A percentile compares a stretch with the other conserved stretches of the same genome.
Conservation (phyloP, 768 basidiomycete genomes). For the Hortiboletus campestris region DNA sequence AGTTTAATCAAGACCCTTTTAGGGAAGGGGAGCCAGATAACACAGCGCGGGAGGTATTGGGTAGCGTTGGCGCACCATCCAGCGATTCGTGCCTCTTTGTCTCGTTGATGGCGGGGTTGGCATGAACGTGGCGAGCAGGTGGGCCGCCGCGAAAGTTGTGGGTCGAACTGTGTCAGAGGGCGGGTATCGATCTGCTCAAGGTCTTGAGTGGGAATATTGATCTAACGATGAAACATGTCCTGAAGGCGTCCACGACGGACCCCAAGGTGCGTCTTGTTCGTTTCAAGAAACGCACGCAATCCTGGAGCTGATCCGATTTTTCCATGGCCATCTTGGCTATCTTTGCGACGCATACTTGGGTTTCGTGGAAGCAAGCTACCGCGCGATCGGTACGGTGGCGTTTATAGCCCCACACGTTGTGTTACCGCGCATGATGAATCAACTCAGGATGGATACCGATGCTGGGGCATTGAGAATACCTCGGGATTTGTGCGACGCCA, state of each 20-base stretch:
- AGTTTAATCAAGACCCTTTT: no score
- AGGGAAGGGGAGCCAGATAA: slow-evolving; percentile 35
- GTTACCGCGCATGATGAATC: slow-evolving; percentile 68
- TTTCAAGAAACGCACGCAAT: not conserved
- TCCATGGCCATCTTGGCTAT: no score
- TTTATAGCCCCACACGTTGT: slow-evolving; percentile 75
- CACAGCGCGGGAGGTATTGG: slow-evolving; percentile 40
- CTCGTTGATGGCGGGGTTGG: not conserved
- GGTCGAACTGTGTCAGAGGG: slow-evolving; percentile 80
- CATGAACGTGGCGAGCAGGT: slow-evolving; percentile 8
- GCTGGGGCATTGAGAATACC: slow-evolving; percentile 49
- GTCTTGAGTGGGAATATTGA: slow-evolving; percentile 53
- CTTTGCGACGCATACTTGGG: slow-evolving; percentile 38
- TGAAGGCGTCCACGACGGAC: slow-evolving; percentile 45
- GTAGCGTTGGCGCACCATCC: slow-evolving; percentile 80
- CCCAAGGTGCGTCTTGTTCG: slow-evolving; percentile 40
- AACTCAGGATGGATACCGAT: slow-evolving; percentile 65
- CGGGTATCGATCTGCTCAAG: slow-evolving; percentile 62
- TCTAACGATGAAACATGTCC: slow-evolving; percentile 45
- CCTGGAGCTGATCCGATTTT: not conserved
- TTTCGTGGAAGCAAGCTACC: slow-evolving; percentile 68
- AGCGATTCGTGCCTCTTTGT: slow-evolving; percentile 42
- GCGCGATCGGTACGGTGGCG: slow-evolving; percentile 69
- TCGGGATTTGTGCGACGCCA: slow-evolving; percentile 84
- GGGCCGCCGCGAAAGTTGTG: slow-evolving; percentile 39